Evolutionary conservation across 345 rosid genomes (phyloP).

Genomic region (Dovyalis caffra): DNA sequence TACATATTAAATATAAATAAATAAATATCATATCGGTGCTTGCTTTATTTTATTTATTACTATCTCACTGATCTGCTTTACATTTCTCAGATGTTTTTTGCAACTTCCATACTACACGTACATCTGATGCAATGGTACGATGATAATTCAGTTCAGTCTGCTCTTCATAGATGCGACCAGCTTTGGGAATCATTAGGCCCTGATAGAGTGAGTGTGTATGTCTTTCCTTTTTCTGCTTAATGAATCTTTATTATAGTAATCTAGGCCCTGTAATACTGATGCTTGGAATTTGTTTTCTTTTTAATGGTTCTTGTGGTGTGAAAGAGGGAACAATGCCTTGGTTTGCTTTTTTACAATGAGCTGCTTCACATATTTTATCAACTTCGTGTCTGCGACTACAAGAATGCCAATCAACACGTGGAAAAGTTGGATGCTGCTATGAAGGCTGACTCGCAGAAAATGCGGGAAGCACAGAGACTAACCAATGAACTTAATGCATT

Average conservation of each 20-base stretch:
- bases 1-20: neutral
- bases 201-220: slow-evolving; percentile 55
- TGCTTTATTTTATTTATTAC: neutral
- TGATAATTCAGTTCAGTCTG: slow-evolving; percentile 59
- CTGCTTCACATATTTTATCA: slow-evolving; percentile 83
- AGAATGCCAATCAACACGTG: slow-evolving; percentile 79
- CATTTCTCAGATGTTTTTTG: slow-evolving; percentile 75
- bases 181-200: slow-evolving; percentile 70
- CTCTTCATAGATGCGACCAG: slow-evolving; percentile 65
- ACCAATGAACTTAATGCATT: slow-evolving; percentile 61
- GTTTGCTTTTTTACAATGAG: slow-evolving; percentile 91
- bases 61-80: neutral
- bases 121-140: slow-evolving; percentile 93
- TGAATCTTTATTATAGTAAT: neutral
- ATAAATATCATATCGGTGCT: neutral
- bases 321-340: slow-evolving; percentile 64
- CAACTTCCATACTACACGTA: slow-evolving; percentile 78
- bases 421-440: slow-evolving; percentile 85
- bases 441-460: slow-evolving; percentile 67
- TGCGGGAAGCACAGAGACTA: slow-evolving; percentile 47
- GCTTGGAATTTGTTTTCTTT: slow-evolving; percentile 2
- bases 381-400: slow-evolving; percentile 82
- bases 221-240: neutral
- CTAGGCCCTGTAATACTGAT: neutral
- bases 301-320: neutral